Evolutionary conservation across 2,329 filamentous ascomycete genomes (phyloP).

Genomic region (Fusarium phyllophilum): DNA sequence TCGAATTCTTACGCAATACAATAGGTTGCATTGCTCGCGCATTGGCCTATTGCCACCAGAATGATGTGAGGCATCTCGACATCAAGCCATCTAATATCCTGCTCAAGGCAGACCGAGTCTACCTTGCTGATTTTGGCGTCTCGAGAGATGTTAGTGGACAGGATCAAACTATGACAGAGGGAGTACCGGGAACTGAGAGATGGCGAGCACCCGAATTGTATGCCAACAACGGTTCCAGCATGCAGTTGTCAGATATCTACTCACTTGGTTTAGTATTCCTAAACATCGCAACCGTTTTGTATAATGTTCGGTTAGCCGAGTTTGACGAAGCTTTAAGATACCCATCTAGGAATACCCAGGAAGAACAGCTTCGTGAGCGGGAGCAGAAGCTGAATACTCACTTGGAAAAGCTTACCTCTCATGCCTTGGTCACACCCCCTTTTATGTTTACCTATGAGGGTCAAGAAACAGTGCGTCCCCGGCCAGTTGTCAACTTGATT

Average conservation of each 20-base stretch:
- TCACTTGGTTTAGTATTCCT: conserved; percentile 59
- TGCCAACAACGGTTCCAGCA: conserved; percentile 51
- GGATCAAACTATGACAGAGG: conserved; percentile 57
- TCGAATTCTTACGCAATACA: conserved; percentile 55
- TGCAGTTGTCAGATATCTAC: conserved; percentile 60
- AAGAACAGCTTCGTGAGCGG: conserved; percentile 47
- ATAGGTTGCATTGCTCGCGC: conserved; percentile 59
- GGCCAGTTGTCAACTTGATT: conserved; percentile 53
- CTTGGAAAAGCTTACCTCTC: conserved; percentile 47
- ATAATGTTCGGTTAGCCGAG: conserved; percentile 51
- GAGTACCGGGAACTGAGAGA: conserved; percentile 53
- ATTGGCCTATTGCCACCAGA: conserved; percentile 54
- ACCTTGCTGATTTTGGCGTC: conserved; percentile 61
- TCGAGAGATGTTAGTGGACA: conserved; percentile 57
- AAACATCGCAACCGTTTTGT: conserved; percentile 56
- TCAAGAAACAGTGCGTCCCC: conserved; percentile 53
- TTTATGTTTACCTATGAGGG: conserved; percentile 52
- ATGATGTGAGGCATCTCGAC: conserved; percentile 58
- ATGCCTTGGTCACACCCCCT: conserved; percentile 49
- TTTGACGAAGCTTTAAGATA: conserved; percentile 54
- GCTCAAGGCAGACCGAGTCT: conserved; percentile 56
- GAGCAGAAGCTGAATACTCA: conserved; percentile 50
- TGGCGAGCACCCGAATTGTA: conserved; percentile 60
- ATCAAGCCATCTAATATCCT: conserved; percentile 62
- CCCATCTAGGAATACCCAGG: conserved; percentile 38